A percentile compares a stretch with the other conserved stretches of the same genome.
Conservation (phyloP, 805 yeast species). For the Saccharomycopsis microspora region DNA sequence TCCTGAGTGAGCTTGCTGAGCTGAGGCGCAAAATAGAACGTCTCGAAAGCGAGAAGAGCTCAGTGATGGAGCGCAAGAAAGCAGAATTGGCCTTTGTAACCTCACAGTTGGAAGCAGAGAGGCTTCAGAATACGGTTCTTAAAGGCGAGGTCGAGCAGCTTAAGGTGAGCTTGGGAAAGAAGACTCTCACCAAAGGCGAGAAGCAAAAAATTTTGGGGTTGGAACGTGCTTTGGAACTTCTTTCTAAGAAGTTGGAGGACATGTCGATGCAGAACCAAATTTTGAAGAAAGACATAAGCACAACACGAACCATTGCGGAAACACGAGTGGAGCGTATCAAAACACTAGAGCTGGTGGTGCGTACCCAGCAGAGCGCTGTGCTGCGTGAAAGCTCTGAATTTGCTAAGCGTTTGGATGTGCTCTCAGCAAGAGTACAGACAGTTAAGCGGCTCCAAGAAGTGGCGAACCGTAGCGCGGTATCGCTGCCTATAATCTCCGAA, state of each 20-base stretch:
- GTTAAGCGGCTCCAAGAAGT: slow-evolving; percentile 17
- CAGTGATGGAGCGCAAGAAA: neutral
- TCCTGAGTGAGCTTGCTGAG: neutral
- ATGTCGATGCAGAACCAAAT: slow-evolving; percentile 50
- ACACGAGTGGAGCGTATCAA: slow-evolving; percentile 46
- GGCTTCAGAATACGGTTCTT: slow-evolving; percentile 19
- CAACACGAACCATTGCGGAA: slow-evolving; percentile 45
- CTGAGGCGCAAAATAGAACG: neutral
- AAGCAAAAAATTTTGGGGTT: slow-evolving; percentile 40
- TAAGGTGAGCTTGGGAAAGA: slow-evolving; percentile 23
- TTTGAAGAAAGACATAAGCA: slow-evolving; percentile 42
- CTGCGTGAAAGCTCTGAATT: slow-evolving; percentile 37
- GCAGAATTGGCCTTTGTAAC: slow-evolving; percentile 8
- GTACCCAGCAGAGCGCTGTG: slow-evolving; percentile 38
- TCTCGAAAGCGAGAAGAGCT: neutral
- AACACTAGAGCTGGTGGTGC: slow-evolving; percentile 37
- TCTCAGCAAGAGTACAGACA: slow-evolving; percentile 20
- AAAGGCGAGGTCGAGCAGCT: slow-evolving; percentile 32
- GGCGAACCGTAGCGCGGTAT: no score
- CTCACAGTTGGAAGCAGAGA: slow-evolving; percentile 14
- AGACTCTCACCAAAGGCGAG: slow-evolving; percentile 24
- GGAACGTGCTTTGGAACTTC: slow-evolving; percentile 46
- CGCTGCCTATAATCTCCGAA: neutral
- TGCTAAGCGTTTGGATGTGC: slow-evolving; percentile 28
- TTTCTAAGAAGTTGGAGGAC: slow-evolving; percentile 48